These are phyloP conservation scores for apple (Malus domestica) DNA, from an alignment of 306 rosid species.

Conservation along the genomic window ASM211411v1 NC_041800.1:32860733-32861232, in stretches of 20 bases:
- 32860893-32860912: slow-evolving; percentile 89
- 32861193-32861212: slow-evolving; percentile 84
- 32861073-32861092: background rate
- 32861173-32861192: slow-evolving; percentile 82
- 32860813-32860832: background rate
- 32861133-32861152: slow-evolving; percentile 45
- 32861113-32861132: slow-evolving; percentile 57
- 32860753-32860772: background rate
- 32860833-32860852: slow-evolving; percentile 38
- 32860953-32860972: slow-evolving; percentile 40
- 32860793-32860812: slow-evolving; percentile 11
- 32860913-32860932: slow-evolving; percentile 35
- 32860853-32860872: slow-evolving; percentile 32
- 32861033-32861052: slow-evolving; percentile 30
- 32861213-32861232: slow-evolving; percentile 72
- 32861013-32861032: slow-evolving; percentile 15
- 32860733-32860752: slow-evolving; percentile 7
- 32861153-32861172: slow-evolving; percentile 79
- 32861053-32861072: background rate
- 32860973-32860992: slow-evolving; percentile 69
- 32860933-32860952: slow-evolving; percentile 55
- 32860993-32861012: slow-evolving; percentile 89
- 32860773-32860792: slow-evolving; percentile 8
- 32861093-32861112: slow-evolving; percentile 30
- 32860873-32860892: slow-evolving; percentile 86